Evolutionary conservation across 2,329 filamentous ascomycete species (phyloP), one percentile per base, ranked within the genome.

Genomic region (Sporothrix humicola): DNA sequence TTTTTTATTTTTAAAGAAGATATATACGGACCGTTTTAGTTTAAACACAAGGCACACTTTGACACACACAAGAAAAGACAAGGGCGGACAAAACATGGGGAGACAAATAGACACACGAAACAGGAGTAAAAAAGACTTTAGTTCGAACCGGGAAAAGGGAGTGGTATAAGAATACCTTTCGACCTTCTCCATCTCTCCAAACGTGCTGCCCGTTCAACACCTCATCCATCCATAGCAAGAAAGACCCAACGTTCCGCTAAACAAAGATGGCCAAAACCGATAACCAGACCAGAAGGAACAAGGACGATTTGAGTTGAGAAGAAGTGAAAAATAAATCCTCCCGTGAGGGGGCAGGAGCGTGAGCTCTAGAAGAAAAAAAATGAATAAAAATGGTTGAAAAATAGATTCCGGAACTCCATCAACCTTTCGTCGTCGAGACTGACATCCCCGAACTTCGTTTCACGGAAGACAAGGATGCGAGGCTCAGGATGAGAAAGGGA

Each of bases 381-480:
- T 9, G 42, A 48, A 15, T 26, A 46, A 58, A 59, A 48, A 68
- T 52, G 1, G 2, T 13, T 20, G 9, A 23, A 48, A 66, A 58
- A 37, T 1, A 42, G 42, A 58, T 61, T 48, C 54, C 54, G 69
- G 15, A 56, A 50, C 52, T 46, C 37, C 12, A 17, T 71, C 69
- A 31, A 23, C n/a, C 61, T 46, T 44, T 17, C 13, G 17, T 50
- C 20, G 6, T 20, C 5, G 12, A 66, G 2, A 13, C 3, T 26
- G 20, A 7, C 5, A 10, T 15, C 20, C 48, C 31, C 20, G 8
- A 42, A 20, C 37, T 20, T 71, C 69, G 69, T 71, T n/a, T 71
- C 54, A 71, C 69, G 69, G 69, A 71, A 61, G 26, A n/a, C 7
- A 12, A 26, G 56, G 31, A 56, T 42, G 31, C 31, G 50, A 26